Base-by-base conservation (phyloP, 2,329 filamentous ascomycete genomes). In the Trichoderma simmonsii region DNA sequence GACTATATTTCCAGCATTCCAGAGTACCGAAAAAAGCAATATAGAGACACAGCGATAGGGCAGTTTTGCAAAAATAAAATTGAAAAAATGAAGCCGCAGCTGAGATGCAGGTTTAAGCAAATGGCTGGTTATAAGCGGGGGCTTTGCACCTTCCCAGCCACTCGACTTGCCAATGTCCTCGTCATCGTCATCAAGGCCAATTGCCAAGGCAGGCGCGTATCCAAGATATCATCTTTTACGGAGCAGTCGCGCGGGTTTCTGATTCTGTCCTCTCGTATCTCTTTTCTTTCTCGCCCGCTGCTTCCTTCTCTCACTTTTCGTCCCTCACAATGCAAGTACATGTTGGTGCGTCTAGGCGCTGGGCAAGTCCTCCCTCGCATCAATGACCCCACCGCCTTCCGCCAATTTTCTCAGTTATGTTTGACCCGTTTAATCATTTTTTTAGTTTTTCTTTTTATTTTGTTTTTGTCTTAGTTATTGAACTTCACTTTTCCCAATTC, bases 141-240 rank as follows among this genome's bases (percentile, higher is more conserved):
- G 39, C 66, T 51, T 61, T 62, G 66, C 66, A 62, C 56, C 57
- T 70, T 70, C 66, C 66, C 66, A 70, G 66, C 66, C 66, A 61
- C 66, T 62, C 57, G 34, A 70, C 34, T 62, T 62, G 39, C 36
- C 57, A 36, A 34, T 60, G 57, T 60, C 28, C 57, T 36, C 66
- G 57, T 70, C 57, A 18, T 70, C 56, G 66, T 70, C 66, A 70
- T 68, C 65, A 36, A 59, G 65, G 65, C 56, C 56, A 60, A 24
- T 51, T 54, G 51, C 66, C 66, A 70, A 61, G 66, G 66, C 66
- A 70, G 57, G 54, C 26, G 28, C 66, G 56, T 36, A 70, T 51
- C 30, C 51, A 36, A 28, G 34, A 18, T n/a, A 15, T 15, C 54
- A 9, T 12, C n/a, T 24, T 26, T 60, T 24, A 32, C 51, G 34